Conservation (phyloP, 2,329 filamentous ascomycete genomes). For the Fusarium pilosicola region DNA sequence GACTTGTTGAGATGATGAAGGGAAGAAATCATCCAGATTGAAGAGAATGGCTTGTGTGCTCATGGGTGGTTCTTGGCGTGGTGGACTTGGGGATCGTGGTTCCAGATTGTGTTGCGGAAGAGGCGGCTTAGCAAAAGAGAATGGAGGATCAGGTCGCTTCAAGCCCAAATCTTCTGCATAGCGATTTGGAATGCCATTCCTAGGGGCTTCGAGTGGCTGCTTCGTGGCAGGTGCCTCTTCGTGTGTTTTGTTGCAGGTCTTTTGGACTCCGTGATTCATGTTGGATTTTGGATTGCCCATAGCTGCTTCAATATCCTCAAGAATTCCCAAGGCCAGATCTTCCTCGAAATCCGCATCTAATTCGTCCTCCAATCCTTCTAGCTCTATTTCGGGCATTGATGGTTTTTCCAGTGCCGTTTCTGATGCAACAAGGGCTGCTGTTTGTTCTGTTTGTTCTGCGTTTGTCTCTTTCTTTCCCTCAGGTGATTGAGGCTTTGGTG, state of each 20-base stretch:
- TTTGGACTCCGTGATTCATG: neutral
- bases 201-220: neutral
- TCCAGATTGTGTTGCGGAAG: constrained; percentile 5
- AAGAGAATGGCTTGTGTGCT: constrained; percentile 65
- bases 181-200: neutral
- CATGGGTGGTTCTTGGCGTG: constrained; percentile 45
- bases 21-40: constrained; percentile 64
- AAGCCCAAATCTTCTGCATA: constrained; percentile 38
- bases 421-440: neutral
- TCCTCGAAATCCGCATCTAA: constrained; percentile 42
- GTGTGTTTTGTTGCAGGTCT: neutral
- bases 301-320: constrained; percentile 36
- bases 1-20: constrained; percentile 65
- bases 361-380: constrained; percentile 41
- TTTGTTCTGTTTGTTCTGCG: neutral
- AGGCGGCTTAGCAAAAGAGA: neutral
- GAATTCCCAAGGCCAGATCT: constrained; percentile 41
- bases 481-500: neutral
- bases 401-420: neutral
- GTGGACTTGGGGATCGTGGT: constrained; percentile 24
- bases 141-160: constrained; percentile 4
- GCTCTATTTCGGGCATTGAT: neutral
- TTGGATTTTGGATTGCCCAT: constrained; percentile 2
- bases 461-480: neutral
- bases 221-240: neutral